Percentiles rank a stretch among this genome's conserved stretches.
Conservation (phyloP, 352 stramenopile species). For the Thraustotheca clavata region DNA sequence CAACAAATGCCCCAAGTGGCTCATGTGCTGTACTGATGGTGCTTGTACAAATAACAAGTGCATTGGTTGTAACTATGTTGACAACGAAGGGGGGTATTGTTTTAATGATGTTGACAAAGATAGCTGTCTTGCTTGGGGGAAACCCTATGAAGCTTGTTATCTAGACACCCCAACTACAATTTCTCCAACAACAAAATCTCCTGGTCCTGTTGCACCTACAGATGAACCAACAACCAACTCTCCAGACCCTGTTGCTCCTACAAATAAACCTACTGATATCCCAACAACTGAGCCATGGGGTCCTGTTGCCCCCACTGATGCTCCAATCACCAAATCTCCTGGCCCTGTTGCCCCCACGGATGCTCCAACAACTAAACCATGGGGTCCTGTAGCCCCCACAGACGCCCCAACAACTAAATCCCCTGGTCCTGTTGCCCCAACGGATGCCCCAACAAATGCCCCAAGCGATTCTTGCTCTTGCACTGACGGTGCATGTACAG, state of each 20-base stretch:
- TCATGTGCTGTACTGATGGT: neutral
- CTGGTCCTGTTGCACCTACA: neutral
- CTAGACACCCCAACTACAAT: neutral
- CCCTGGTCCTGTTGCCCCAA: no score
- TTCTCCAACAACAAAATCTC: no score
- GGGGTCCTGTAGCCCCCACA: neutral
- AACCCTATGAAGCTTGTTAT: neutral
- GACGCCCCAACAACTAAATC: no score
- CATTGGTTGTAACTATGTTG: neutral
- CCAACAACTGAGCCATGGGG: no score
- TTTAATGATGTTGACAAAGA: constrained; percentile 8
- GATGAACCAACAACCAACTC: neutral
- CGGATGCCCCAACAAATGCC: no score
- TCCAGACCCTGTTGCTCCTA: neutral
- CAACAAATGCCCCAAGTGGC: no score
- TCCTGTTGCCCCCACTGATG: no score
- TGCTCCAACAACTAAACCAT: neutral
- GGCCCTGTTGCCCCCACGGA: neutral
- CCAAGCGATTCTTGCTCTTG: neutral
- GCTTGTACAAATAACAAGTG: neutral
- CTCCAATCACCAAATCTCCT: no score
- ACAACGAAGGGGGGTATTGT: neutral
- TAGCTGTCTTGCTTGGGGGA: constrained; percentile 1
- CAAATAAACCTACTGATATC: neutral
- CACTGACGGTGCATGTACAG: neutral